Evolutionary conservation across 2,329 filamentous ascomycete genomes (phyloP).

Genomic region (Penicillium sp.): DNA sequence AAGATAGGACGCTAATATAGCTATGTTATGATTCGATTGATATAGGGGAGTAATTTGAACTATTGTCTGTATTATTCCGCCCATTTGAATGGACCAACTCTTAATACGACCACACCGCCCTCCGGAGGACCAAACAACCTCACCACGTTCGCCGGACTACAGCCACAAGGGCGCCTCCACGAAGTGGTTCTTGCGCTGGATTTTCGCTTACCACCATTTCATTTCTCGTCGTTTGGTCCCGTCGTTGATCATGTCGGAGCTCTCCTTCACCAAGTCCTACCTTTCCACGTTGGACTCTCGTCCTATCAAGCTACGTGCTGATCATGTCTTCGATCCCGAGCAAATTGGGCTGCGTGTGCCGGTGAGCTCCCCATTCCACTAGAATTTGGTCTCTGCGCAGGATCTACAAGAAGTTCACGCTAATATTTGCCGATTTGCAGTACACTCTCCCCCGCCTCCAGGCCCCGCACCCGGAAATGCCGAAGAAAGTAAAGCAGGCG

Average conservation of each 20-base stretch:
- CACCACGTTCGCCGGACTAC: too few species aligned
- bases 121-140: too few species aligned
- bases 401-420: background rate
- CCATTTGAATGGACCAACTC: too few species aligned
- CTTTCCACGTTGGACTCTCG: constrained; percentile 74
- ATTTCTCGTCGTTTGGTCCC: too few species aligned
- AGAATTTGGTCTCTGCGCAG: background rate
- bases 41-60: too few species aligned
- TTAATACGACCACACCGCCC: too few species aligned
- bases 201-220: too few species aligned
- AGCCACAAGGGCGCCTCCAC: too few species aligned
- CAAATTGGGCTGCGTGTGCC: constrained; percentile 72
- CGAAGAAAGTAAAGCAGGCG: constrained; percentile 39
- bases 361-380: constrained; percentile 51
- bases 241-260: constrained; percentile 81
- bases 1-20: too few species aligned
- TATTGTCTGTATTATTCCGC: too few species aligned
- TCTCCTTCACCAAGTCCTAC: constrained; percentile 79
- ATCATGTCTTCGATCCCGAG: constrained; percentile 84
- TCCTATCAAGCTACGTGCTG: constrained; percentile 75
- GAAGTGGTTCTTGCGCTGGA: too few species aligned
- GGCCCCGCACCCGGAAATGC: constrained; percentile 43
- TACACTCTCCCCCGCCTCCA: constrained; percentile 50
- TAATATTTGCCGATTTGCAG: constrained; percentile 21
- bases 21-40: too few species aligned